Evolutionary conservation across 176 grass and related monocot genomes (phyloP), one percentile per base, ranked within the genome.

Genomic region (maize (Zea mays)): DNA sequence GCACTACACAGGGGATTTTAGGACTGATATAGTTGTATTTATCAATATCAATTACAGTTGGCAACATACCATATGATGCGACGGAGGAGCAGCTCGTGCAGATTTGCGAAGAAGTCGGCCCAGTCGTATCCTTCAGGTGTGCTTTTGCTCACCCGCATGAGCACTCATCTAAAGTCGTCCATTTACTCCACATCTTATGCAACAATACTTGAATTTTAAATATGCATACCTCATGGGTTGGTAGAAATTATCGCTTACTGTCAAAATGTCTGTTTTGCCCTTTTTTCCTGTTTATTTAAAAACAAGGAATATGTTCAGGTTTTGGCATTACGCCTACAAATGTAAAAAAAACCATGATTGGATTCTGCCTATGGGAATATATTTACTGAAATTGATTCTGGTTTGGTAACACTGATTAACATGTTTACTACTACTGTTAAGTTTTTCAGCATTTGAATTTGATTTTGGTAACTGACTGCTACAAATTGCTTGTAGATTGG

Each of bases 51-150:
- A 43, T 87, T 64, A 69, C 96, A 99, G 96, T 99, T 43, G 96
- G 96, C 52, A 99, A 99, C 71, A 99, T 99, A 68, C 92, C 96
- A 0, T 94, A 94, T 7, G 92, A 95, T 79, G 96, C 92, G 8
- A 95, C 96, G 65, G 96, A 99, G 83, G 92, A 99, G 66, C 90
- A 95, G 70, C 85, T 99, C 6, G 85, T 92, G 45, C 90, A 99
- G 89, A 95, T 99, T 66, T 99, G 96, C 12, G 96, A 99, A 69
- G 92, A 94, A 52, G 85, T 98, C 36, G 92, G 96, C 7, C 96
- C 96, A 0, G 92, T 98, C 40, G 92, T 95, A 60, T 98, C 96
- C 20, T 98, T 98, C 87, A 99, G 96, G 96, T 99, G 6, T 38
- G 10, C 63, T 20, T 65, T 4, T 43, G 8, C 14, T 27, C 35